These are phyloP conservation scores for Gracilariopsis chorda DNA, from an alignment of 23 red algal genomes.

Conservation along the genomic window DNA sequence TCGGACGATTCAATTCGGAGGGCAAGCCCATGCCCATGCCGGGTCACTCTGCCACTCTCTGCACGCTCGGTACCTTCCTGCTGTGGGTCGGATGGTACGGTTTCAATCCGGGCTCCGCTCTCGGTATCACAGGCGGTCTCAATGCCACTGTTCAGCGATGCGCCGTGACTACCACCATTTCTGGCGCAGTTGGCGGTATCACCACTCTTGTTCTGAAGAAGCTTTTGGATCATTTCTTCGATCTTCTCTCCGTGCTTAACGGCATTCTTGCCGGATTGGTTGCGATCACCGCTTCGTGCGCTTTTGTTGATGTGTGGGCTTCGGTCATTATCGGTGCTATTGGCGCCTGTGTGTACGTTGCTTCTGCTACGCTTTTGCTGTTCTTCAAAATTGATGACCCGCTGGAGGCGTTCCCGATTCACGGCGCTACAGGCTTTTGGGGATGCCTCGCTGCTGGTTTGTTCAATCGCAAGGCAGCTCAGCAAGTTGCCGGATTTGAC, in stretches of 20 bases:
- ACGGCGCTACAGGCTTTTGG: conserved; percentile 86
- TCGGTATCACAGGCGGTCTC: conserved; percentile 49
- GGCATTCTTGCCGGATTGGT: conserved; percentile 87
- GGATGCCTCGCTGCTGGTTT: conserved; percentile 73
- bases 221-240: conserved; percentile 71
- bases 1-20: conserved; percentile 94
- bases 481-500: conserved; percentile 51
- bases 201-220: conserved; percentile 73
- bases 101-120: conserved; percentile 93
- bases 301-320: conserved; percentile 76
- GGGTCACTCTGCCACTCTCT: conserved; percentile 87
- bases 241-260: conserved; percentile 75
- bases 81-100: conserved; percentile 99
- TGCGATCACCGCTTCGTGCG: conserved; percentile 83
- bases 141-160: conserved; percentile 31
- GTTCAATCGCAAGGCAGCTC: conserved; percentile 43
- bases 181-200: conserved; percentile 69
- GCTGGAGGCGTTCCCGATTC: conserved; percentile 89
- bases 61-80: conserved; percentile 84
- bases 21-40: conserved; percentile 89
- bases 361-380: conserved; percentile 53
- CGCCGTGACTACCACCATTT: conserved; percentile 82
- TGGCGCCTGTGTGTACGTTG: conserved; percentile 73
- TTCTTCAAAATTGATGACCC: conserved; percentile 89
- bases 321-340: conserved; percentile 86